These are phyloP conservation scores for Secale cereale DNA, from an alignment of 176 grass and related monocot genomes.

Conservation along the genomic window DNA sequence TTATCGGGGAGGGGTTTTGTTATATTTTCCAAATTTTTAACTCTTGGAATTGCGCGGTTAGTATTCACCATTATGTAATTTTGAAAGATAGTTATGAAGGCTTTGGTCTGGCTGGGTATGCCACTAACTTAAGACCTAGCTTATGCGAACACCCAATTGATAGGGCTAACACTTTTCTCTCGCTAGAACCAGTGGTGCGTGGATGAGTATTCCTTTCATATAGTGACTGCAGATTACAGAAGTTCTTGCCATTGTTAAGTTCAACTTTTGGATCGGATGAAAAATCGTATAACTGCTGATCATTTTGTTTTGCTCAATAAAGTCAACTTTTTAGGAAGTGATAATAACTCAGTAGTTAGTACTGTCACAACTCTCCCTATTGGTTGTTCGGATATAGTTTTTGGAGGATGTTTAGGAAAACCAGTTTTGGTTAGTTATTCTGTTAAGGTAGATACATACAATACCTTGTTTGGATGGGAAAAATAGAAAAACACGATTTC, in stretches of 20 bases:
- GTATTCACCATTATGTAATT: background rate
- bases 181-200: background rate
- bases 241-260: background rate
- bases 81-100: background rate
- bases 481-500: too few species aligned
- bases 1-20: background rate
- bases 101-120: background rate
- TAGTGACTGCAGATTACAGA: background rate
- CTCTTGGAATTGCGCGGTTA: background rate
- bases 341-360: background rate
- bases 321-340: conserved; percentile 1
- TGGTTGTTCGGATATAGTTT: too few species aligned
- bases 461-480: too few species aligned
- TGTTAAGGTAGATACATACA: too few species aligned
- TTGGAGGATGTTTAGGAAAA: too few species aligned
- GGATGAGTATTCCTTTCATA: background rate
- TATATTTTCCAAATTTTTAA: too few species aligned
- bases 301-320: background rate
- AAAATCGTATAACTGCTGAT: background rate
- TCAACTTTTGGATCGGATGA: background rate
- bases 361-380: background rate
- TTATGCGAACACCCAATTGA: background rate
- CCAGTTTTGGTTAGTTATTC: too few species aligned
- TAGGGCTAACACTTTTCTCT: background rate
- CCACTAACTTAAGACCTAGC: background rate